Evolutionary conservation across 2,329 filamentous ascomycete species (phyloP).

Genomic region (Pseudomassariella vexata): DNA sequence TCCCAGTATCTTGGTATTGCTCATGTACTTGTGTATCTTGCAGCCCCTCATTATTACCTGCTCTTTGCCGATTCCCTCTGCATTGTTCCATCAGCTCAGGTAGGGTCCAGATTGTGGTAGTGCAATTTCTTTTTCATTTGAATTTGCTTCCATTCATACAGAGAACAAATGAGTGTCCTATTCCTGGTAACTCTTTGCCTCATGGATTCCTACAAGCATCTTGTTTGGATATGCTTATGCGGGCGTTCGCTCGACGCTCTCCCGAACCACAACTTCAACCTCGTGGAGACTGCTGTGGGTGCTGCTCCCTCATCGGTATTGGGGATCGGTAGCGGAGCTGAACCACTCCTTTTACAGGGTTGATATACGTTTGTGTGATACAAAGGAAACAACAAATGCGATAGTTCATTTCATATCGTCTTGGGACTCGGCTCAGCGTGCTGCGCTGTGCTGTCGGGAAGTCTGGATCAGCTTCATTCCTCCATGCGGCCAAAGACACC

Average conservation of each 20-base stretch:
- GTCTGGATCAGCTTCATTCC: constrained; percentile 58
- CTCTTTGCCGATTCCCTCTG: too few species aligned
- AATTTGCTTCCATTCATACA: constrained; percentile 6
- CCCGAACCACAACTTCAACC: constrained; percentile 65
- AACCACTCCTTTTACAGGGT: constrained; percentile 45
- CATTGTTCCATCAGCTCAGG: too few species aligned
- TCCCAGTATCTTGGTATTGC: too few species aligned
- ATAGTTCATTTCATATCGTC: constrained; percentile 23
- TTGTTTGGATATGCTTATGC: constrained; percentile 18
- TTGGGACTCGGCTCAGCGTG: constrained; percentile 6
- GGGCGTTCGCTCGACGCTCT: constrained; percentile 58
- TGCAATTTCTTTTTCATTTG: too few species aligned
- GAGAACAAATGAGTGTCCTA: constrained; percentile 6
- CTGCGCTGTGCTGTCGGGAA: constrained; percentile 10
- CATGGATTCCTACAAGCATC: constrained; percentile 1
- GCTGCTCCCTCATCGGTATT: constrained; percentile 63
- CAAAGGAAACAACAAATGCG: constrained; percentile 41
- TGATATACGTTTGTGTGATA: constrained; percentile 39
- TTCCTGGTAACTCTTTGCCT: constrained; percentile 5
- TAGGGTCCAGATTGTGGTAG: too few species aligned
- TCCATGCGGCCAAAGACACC: constrained; percentile 97
- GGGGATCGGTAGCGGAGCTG: constrained; percentile 59
- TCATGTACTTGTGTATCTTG: too few species aligned
- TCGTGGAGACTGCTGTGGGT: constrained; percentile 46
- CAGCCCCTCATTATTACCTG: too few species aligned